phyloP scores from a whole-genome alignment of 2,329 filamentous ascomycete genomes.

The Fusarium anthophilum region DNA sequence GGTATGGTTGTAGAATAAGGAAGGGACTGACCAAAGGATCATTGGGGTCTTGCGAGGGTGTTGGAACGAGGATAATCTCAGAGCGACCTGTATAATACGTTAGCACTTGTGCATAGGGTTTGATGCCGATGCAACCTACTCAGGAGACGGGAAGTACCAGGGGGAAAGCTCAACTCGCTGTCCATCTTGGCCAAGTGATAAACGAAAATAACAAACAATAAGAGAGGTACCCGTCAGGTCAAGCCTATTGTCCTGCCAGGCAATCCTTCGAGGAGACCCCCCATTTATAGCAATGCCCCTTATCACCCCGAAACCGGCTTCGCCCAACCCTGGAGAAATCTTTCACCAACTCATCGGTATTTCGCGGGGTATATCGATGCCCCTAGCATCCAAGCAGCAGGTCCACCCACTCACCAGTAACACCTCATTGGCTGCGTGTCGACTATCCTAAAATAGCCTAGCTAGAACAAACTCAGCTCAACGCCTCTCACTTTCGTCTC shows the following conservation, averaged over 20 bases:
- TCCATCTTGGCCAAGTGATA: neutral
- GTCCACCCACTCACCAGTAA: neutral
- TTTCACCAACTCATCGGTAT: neutral
- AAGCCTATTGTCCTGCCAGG: fast-evolving
- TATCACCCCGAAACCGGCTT: neutral
- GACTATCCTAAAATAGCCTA: neutral
- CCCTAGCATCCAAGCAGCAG: neutral
- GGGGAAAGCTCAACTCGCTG: conserved; percentile 3
- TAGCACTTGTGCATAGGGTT: too few relatives aligned
- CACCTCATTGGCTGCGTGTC: conserved; percentile 7
- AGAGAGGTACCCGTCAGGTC: neutral
- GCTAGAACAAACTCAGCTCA: conserved; percentile 29
- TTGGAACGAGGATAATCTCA: conserved; percentile 6
- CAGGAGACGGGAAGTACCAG: conserved; percentile 5
- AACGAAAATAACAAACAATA: neutral
- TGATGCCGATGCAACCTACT: neutral
- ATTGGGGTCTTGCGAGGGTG: conserved; percentile 33
- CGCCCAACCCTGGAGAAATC: neutral
- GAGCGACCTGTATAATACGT: neutral
- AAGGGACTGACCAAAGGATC: conserved; percentile 38
- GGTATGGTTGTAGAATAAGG: too few relatives aligned
- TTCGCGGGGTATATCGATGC: neutral
- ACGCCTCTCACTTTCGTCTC: conserved; percentile 11
- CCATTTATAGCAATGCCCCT: neutral
- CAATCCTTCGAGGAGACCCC: neutral